Evolutionary conservation across 306 rosid species (phyloP).

Genomic region (Dalbergia cochinchinensis): DNA sequence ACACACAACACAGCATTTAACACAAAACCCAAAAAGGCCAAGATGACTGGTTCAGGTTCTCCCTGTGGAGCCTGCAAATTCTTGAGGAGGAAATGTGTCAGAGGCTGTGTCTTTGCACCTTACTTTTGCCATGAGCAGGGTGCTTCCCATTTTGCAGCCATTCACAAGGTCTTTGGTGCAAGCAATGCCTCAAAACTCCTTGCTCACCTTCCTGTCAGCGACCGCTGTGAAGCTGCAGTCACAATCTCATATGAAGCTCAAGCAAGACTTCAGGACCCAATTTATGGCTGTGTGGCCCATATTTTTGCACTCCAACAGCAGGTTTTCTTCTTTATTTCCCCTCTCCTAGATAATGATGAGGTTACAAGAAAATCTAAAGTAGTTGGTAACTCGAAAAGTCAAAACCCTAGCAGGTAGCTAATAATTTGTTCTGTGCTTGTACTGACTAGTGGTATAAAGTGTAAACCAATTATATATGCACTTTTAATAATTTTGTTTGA

Average conservation of each 20-base stretch:
- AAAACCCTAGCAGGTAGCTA: slow-evolving; percentile 51
- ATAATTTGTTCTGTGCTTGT: background rate
- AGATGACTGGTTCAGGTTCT: slow-evolving; percentile 84
- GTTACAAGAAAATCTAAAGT: slow-evolving; percentile 1
- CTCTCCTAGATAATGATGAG: background rate
- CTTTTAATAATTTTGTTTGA: slow-evolving; percentile 3
- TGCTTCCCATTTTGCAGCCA: slow-evolving; percentile 79
- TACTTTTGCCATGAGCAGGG: slow-evolving; percentile 92
- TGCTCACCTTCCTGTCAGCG: slow-evolving; percentile 71
- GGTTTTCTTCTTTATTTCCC: slow-evolving; percentile 50
- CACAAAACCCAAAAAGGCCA: slow-evolving; percentile 15
- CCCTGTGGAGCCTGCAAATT: slow-evolving; percentile 98
- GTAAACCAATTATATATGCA: background rate
- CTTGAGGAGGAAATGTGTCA: slow-evolving; percentile 89
- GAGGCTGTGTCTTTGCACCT: slow-evolving; percentile 90
- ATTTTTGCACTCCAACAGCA: slow-evolving; percentile 95
- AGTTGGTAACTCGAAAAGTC: background rate
- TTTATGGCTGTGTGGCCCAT: slow-evolving; percentile 96
- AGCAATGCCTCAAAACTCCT: slow-evolving; percentile 96
- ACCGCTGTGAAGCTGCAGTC: slow-evolving; percentile 86
- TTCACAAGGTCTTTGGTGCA: slow-evolving; percentile 96
- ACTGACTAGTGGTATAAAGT: background rate
- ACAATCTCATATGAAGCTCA: slow-evolving; percentile 98
- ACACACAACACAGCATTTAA: background rate
- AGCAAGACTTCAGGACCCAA: slow-evolving; percentile 96